phyloP scores from a whole-genome alignment of 208 protist species.

The Crithidia acanthocephali region DNA sequence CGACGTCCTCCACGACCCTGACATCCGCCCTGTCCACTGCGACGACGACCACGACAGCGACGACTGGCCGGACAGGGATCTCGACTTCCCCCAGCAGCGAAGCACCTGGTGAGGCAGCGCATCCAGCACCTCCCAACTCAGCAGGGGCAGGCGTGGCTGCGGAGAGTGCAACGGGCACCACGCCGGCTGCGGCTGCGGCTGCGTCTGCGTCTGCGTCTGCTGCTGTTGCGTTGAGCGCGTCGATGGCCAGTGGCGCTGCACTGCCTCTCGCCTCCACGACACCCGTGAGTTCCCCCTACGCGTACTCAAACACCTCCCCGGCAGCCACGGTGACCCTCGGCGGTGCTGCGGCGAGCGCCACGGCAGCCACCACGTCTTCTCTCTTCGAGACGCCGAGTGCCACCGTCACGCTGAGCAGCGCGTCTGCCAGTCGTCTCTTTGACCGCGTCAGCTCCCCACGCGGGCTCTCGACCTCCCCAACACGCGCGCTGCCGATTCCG shows the following conservation, averaged over 20 bases:
- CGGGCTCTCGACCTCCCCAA: background rate
- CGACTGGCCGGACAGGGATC: background rate
- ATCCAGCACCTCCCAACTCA: no score
- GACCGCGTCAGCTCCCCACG: constrained; percentile 2
- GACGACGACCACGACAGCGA: constrained; percentile 1
- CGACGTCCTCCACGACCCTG: constrained; percentile 4
- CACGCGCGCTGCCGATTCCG: background rate
- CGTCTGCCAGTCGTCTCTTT: constrained; percentile 7
- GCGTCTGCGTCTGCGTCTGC: background rate
- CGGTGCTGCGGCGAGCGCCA: background rate
- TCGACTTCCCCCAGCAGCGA: background rate
- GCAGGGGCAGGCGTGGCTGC: background rate
- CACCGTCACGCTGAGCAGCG: constrained; percentile 19
- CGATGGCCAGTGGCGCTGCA: background rate
- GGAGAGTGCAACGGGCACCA: no score
- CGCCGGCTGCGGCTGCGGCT: background rate
- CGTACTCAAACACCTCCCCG: background rate
- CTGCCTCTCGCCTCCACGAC: background rate
- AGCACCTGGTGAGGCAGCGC: no score
- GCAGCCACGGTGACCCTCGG: background rate
- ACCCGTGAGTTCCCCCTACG: background rate
- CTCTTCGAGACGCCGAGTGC: constrained; percentile 2
- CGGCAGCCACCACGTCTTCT: background rate
- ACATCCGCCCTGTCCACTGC: background rate
- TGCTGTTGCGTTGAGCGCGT: background rate